phyloP scores from a whole-genome alignment of 139 green algal species.

The Chlamydomonas sphaeroides region DNA sequence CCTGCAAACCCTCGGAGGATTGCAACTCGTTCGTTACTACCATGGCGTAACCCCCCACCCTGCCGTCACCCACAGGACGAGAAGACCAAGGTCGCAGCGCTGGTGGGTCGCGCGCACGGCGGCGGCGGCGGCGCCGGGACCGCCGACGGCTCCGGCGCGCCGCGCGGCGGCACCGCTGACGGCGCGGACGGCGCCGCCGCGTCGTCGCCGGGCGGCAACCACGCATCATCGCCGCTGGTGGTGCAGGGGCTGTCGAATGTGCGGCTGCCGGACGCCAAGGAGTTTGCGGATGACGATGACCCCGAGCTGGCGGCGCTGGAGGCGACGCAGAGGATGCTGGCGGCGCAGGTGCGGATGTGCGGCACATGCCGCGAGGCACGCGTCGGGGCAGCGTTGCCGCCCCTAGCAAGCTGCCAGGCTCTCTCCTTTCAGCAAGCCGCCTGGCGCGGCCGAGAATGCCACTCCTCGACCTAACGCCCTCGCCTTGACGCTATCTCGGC shows the following conservation, averaged over 20 bases:
- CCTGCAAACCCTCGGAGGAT: too few species aligned
- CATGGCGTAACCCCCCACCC: too few species aligned
- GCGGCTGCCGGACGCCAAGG: not conserved
- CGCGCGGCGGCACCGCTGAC: not conserved
- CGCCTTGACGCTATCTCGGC: not conserved
- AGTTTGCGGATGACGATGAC: slow-evolving; percentile 18
- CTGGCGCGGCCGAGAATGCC: too few species aligned
- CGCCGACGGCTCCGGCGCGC: not conserved
- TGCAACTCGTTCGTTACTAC: too few species aligned
- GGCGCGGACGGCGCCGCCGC: not conserved
- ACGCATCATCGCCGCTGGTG: too few species aligned
- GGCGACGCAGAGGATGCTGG: not conserved
- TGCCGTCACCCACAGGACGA: slow-evolving; percentile 18
- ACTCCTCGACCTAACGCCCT: too few species aligned
- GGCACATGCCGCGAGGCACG: too few species aligned
- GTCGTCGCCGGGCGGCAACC: not conserved
- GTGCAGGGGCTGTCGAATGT: not conserved
- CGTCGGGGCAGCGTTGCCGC: too few species aligned
- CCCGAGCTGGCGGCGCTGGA: slow-evolving; percentile 35
- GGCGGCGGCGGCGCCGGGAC: not conserved
- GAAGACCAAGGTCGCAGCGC: not conserved
- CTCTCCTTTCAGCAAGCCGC: too few species aligned
- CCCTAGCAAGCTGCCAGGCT: too few species aligned
- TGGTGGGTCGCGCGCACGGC: not conserved
- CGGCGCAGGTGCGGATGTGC: not conserved